Base-by-base conservation (phyloP, 2,329 filamentous ascomycete genomes). In the Phialophora expanda region DNA sequence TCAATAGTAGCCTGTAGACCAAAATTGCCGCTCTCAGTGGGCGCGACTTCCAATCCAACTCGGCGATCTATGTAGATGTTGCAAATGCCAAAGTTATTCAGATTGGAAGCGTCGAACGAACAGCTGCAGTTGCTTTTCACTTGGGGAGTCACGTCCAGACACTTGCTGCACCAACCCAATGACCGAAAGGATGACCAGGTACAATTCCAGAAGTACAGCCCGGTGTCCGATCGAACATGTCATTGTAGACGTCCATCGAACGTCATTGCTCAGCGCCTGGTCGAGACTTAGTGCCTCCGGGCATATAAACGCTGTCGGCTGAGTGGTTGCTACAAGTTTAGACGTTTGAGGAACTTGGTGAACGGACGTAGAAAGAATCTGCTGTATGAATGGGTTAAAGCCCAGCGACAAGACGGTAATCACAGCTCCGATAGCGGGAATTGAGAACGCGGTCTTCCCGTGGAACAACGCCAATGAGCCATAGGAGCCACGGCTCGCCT, bases 301-400 rank as follows among this genome's bases (percentile, higher is more conserved):
- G 26, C 26, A 4, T 26, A 26, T 2, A 26, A 26, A 26, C 4
- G 26, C 26, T 26, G 26, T 26, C 26, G 26, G 2, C 26, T 24
- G 55, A 32, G 7, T 57, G 20, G 32, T 34, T 14, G 46, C 24
- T 20, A 22, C 38, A 8, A 58, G 38, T 14, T 46, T 20, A 24
- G 48, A 58, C 11, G 24, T 9, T 5, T 58, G 34, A 48, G 28
- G 22, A 17, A 28, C 24, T 24, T 48, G 56, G 14, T 38, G 20
- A 22, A 38, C 28, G 46, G 20, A n/a, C 38, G 56, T 58, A 2
- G 20, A 22, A 58, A 58, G 38, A 30, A 20, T 14, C 41, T 58
- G 26, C 14, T 28, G 22, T 22, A 57, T 30, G 26, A 26, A 26
- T 4, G 26, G 26, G 4, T 26, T 4, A 26, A 26, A 26, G 26